phyloP scores from a whole-genome alignment of 345 rosid species.

The Angophora floribunda region DNA sequence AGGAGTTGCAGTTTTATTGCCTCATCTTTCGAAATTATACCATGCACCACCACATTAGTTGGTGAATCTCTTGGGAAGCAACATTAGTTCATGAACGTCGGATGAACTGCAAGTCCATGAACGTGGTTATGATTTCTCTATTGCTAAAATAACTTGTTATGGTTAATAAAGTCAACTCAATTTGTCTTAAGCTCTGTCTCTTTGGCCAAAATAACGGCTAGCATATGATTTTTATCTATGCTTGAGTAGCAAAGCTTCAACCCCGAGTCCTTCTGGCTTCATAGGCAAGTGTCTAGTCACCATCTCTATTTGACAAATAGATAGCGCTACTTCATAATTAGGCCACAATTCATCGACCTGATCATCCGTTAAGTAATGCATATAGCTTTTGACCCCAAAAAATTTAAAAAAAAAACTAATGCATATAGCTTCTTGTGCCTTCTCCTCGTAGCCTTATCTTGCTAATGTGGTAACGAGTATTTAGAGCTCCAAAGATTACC shows the following conservation, averaged over 20 bases:
- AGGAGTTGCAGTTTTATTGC: background rate
- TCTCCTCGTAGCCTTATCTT: background rate
- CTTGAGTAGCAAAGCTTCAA: background rate
- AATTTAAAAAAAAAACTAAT: no score
- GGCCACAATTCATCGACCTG: background rate
- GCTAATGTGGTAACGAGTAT: background rate
- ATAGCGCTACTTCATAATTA: background rate
- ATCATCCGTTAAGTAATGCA: background rate
- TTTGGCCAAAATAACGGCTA: background rate
- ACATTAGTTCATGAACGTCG: accelerated
- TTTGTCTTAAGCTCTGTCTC: background rate
- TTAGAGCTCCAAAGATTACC: background rate
- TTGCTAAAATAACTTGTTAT: background rate
- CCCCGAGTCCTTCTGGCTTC: background rate
- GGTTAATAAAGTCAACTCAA: background rate
- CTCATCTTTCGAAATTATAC: background rate
- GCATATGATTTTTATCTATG: background rate
- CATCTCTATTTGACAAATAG: background rate
- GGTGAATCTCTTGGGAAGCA: background rate
- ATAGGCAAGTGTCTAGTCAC: background rate
- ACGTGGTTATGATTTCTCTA: background rate
- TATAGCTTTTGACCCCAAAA: no score
- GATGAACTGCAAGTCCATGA: background rate
- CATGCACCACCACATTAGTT: background rate
- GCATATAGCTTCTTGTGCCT: background rate